Evolutionary conservation across 1,139 yeast species (phyloP), one percentile per base, ranked within the genome.

Genomic region (Sugiyamaella sp.): DNA sequence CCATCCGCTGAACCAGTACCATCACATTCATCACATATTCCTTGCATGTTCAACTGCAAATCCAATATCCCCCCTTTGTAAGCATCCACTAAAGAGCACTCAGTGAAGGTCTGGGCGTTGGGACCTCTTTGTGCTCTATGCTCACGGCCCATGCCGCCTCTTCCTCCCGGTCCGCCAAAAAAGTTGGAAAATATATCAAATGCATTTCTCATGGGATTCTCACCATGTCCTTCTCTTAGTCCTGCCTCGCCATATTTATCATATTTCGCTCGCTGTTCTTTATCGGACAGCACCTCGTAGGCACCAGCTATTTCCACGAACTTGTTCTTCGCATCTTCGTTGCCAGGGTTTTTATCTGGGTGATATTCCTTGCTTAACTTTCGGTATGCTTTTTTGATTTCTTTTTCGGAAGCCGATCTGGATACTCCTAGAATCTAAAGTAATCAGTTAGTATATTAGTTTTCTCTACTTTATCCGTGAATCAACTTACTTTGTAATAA

Each of bases 251-350:
- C 99, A 66, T 76, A 89, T 51, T 77, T 75, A 69, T 93, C 98
- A 67, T 86, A 93, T 35, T 82, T 79, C 40, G 76, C 67, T 57
- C 89, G 80, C 70, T 89, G 88, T 53, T 86, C 88, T 12, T 80
- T 72, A 67, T 91, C 91, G 56, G 85, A 80, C 58, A 93, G 78
- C 10, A 90, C 89, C 58, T 91, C 98, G 69, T 93, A 93, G 0
- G 98, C 98, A 63, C 87, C 96, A 6, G 97, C 96, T 25, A 93
- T 81, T 69, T 90, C 96, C 51, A 93, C 85, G 70, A 90, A 93
- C 71, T 81, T 85, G 54, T 86, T 85, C 60, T 88, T 91, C 1
- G 97, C 96, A 41, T 80, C 85, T 20, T 88, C 93, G 60, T 85
- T 82, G 6, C 84, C 85, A 3, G 82, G 86, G 66, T 93, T 93